These are phyloP conservation scores for Colletotrichum higginsianum DNA, from an alignment of 2,329 filamentous ascomycete species.

Conservation along the genomic window DNA sequence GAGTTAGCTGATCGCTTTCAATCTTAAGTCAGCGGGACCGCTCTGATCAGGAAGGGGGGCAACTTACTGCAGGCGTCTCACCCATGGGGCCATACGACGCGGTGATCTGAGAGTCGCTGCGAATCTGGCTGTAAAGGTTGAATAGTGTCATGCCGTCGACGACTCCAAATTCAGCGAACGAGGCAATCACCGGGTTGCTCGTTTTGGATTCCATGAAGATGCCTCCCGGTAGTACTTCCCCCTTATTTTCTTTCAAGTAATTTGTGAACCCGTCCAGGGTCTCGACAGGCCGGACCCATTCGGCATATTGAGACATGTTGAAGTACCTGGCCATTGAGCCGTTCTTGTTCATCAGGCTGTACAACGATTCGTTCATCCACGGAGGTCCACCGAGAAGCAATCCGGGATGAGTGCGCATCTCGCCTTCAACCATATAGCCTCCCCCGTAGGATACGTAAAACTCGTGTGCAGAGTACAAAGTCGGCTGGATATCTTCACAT, in stretches of 20 bases:
- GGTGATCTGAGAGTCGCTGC: slow-evolving; percentile 9
- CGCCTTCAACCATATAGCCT: neutral
- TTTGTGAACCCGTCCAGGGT: slow-evolving; percentile 8
- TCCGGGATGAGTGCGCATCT: neutral
- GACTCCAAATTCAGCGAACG: neutral
- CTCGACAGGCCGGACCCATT: neutral
- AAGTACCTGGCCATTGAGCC: neutral
- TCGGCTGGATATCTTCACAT: neutral
- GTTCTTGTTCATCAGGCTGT: neutral
- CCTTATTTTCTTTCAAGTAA: neutral
- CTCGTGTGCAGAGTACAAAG: neutral
- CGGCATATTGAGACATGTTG: slow-evolving; percentile 6
- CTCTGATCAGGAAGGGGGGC: neutral
- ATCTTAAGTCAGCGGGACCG: neutral
- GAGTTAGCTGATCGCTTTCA: neutral
- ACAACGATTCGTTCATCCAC: slow-evolving; percentile 1
- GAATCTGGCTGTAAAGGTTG: slow-evolving; percentile 12
- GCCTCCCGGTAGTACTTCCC: neutral
- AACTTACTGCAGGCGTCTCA: slow-evolving; percentile 1
- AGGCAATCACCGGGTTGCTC: neutral
- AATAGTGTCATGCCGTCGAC: slow-evolving; percentile 3
- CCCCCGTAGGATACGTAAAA: slow-evolving; percentile 1
- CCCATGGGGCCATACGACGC: slow-evolving; percentile 2
- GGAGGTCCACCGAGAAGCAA: slow-evolving; percentile 8
- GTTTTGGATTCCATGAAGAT: slow-evolving; percentile 7